These are phyloP conservation scores for Trichoderma lentiforme DNA, from an alignment of 2,329 filamentous ascomycete genomes.

Conservation along the genomic window DNA sequence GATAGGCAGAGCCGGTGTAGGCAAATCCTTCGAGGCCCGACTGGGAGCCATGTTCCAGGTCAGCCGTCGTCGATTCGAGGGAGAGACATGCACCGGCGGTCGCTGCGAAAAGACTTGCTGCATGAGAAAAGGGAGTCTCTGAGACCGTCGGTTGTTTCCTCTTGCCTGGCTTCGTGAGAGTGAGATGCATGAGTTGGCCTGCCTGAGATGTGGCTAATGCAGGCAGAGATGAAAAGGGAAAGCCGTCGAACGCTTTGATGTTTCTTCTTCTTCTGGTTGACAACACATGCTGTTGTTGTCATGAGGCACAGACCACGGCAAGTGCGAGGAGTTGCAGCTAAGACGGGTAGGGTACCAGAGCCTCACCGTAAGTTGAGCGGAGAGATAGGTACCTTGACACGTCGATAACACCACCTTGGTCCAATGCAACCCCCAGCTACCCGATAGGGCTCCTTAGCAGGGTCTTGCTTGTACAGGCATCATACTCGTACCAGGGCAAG, in stretches of 20 bases:
- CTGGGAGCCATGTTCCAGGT: constrained; percentile 1
- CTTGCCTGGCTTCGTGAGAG: not conserved
- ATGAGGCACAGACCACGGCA: constrained; percentile 1
- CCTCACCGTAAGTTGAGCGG: constrained; percentile 1
- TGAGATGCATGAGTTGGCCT: not conserved
- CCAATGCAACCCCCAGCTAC: not conserved
- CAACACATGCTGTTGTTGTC: constrained; percentile 2
- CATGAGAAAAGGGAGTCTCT: not conserved
- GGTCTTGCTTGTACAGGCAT: not conserved
- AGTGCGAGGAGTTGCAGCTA: not conserved
- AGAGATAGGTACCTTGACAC: constrained; percentile 11
- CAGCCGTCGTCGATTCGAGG: not conserved
- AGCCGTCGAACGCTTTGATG: not conserved
- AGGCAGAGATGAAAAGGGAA: constrained; percentile 1
- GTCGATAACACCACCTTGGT: constrained; percentile 11
- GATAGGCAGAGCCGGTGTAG: not conserved
- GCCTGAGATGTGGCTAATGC: constrained; percentile 9
- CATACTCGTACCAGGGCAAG: not conserved
- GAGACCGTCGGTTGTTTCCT: not conserved
- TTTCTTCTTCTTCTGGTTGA: not conserved
- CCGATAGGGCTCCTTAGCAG: constrained; percentile 8
- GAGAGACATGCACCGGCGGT: not conserved
- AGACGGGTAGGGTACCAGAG: not conserved
- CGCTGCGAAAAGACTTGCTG: not conserved
- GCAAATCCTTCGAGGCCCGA: constrained; percentile 5